Percentiles rank a stretch among this genome's conserved stretches.
Evolutionary conservation across 345 rosid species (phyloP).

Genomic region (Ceriops zippeliana): DNA sequence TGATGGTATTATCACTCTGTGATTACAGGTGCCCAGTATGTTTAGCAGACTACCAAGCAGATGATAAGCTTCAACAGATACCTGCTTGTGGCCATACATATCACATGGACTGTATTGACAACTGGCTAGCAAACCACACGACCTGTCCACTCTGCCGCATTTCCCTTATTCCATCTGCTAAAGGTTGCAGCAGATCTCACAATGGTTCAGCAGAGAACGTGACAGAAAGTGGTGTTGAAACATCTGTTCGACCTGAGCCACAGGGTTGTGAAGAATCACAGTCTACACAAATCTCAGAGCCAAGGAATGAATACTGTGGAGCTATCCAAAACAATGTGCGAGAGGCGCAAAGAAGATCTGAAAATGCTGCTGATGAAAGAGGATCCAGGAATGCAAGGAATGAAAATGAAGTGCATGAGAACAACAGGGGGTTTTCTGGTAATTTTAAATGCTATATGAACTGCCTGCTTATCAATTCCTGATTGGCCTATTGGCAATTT

Average conservation of each 20-base stretch:
- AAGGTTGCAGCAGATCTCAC: slow-evolving; percentile 23
- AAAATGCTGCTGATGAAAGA: slow-evolving; percentile 13
- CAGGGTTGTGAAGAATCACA: slow-evolving; percentile 26
- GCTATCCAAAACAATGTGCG: slow-evolving; percentile 1
- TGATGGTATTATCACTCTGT: neutral
- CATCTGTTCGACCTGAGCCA: slow-evolving; percentile 18
- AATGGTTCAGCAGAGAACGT: slow-evolving; percentile 26
- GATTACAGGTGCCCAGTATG: slow-evolving; percentile 72
- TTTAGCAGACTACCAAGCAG: slow-evolving; percentile 74
- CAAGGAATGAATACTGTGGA: slow-evolving; percentile 18
- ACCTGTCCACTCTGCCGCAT: slow-evolving; percentile 93
- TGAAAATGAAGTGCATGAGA: slow-evolving; percentile 16
- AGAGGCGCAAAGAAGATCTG: slow-evolving; percentile 24
- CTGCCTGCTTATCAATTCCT: neutral
- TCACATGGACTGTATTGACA: slow-evolving; percentile 91
- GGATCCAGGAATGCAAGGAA: slow-evolving; percentile 12
- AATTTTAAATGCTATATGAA: slow-evolving; percentile 1
- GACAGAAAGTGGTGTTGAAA: slow-evolving; percentile 15
- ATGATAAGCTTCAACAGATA: slow-evolving; percentile 78
- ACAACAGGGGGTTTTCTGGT: slow-evolving; percentile 24
- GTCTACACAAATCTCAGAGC: slow-evolving; percentile 14
- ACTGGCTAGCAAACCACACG: slow-evolving; percentile 75
- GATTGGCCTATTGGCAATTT: neutral
- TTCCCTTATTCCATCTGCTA: slow-evolving; percentile 53
- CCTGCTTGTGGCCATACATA: slow-evolving; percentile 82